These are phyloP conservation scores for Colletotrichum gigasporum DNA, from an alignment of 2,329 filamentous ascomycete species.

Conservation along the genomic window DNA sequence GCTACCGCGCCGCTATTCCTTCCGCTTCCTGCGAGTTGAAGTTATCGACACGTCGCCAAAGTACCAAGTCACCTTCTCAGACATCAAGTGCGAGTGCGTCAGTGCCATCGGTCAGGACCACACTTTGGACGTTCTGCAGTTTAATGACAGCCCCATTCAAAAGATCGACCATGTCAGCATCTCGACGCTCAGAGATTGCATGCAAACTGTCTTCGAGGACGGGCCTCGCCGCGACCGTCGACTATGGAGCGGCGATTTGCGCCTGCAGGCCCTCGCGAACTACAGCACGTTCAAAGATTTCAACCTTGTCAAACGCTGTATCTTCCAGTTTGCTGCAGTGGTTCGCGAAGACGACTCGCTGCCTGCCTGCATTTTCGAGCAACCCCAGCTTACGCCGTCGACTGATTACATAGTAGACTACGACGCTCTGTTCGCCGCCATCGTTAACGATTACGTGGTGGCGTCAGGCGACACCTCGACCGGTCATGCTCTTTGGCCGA, in stretches of 20 bases:
- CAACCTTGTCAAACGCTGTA: conserved; percentile 44
- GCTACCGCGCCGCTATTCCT: conserved; percentile 43
- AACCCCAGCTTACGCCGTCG: conserved; percentile 39
- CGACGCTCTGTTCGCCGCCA: conserved; percentile 44
- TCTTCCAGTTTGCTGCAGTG: conserved; percentile 46
- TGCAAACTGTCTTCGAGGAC: conserved; percentile 50
- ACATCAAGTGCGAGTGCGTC: conserved; percentile 39
- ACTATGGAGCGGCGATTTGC: conserved; percentile 47
- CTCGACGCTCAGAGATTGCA: conserved; percentile 46
- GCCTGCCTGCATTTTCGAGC: conserved; percentile 46
- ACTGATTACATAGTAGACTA: conserved; percentile 48
- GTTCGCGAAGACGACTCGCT: conserved; percentile 42
- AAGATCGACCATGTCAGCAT: conserved; percentile 42
- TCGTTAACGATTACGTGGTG: conserved; percentile 43
- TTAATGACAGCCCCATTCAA: conserved; percentile 35
- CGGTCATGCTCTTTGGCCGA: conserved; percentile 41
- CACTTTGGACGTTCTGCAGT: conserved; percentile 30
- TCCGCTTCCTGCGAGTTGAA: conserved; percentile 45
- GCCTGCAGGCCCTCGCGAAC: conserved; percentile 47
- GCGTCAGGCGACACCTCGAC: conserved; percentile 41
- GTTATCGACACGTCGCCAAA: conserved; percentile 45
- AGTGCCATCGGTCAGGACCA: conserved; percentile 37
- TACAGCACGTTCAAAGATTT: conserved; percentile 47
- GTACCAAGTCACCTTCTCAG: conserved; percentile 42
- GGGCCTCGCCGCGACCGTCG: conserved; percentile 47